phyloP scores from a whole-genome alignment of 176 grass and related monocot species.

The Themeda triandra region DNA sequence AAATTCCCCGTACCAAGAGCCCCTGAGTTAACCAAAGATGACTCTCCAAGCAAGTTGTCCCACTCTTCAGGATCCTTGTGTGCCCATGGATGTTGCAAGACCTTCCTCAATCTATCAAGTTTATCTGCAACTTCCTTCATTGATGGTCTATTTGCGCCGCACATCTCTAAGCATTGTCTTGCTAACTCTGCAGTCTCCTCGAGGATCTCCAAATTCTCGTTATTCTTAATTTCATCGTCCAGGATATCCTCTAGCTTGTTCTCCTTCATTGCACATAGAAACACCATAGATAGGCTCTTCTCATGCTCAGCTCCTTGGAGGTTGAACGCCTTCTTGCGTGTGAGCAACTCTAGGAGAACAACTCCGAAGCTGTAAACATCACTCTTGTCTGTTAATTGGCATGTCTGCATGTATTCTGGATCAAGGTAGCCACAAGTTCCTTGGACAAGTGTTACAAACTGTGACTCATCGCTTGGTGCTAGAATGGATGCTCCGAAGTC shows the following conservation, averaged over 20 bases:
- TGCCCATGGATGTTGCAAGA: slow-evolving; percentile 8
- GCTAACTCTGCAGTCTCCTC: not conserved
- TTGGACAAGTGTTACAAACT: not conserved
- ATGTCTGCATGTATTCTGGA: not conserved
- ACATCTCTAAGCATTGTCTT: not conserved
- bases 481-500: not conserved
- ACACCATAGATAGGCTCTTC: not conserved
- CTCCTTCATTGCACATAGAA: not conserved
- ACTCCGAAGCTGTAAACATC: not conserved
- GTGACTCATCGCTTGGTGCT: too few species aligned
- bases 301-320: not conserved
- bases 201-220: not conserved
- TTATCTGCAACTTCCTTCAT: not conserved
- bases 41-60: not conserved
- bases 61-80: not conserved
- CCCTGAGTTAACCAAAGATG: not conserved
- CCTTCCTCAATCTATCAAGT: slow-evolving; percentile 5
- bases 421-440: not conserved
- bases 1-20: not conserved
- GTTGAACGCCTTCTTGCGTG: not conserved
- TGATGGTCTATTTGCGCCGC: not conserved
- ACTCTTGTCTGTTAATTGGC: not conserved
- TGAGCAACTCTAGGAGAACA: not conserved
- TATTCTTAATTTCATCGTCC: not conserved
- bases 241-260: not conserved